Evolutionary conservation across 2,329 filamentous ascomycete species (phyloP).

Genomic region (Stachybotrys echinatus): DNA sequence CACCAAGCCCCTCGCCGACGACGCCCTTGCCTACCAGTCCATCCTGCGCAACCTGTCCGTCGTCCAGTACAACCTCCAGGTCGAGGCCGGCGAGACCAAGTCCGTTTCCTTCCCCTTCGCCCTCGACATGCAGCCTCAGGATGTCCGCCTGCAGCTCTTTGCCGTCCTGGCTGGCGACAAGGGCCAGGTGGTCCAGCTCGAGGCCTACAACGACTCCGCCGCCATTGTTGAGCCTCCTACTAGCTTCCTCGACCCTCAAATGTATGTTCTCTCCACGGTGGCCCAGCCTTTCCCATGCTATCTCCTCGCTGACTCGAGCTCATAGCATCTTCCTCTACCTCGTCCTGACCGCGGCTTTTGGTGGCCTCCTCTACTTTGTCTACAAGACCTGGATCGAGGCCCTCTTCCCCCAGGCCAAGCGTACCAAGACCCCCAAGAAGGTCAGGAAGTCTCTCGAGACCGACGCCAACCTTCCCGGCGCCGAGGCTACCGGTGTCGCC

Average conservation of each 20-base stretch:
- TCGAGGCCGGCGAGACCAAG: constrained; percentile 72
- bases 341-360: constrained; percentile 75
- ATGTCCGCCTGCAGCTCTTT: constrained; percentile 71
- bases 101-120: constrained; percentile 78
- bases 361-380: constrained; percentile 84
- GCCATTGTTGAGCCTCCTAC: constrained; percentile 85
- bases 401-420: constrained; percentile 88
- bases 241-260: constrained; percentile 90
- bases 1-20: constrained; percentile 45
- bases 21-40: constrained; percentile 37
- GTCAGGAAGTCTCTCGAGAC: constrained; percentile 63
- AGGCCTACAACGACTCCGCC: constrained; percentile 77
- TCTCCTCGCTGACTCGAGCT: constrained; percentile 19
- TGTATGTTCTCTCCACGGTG: constrained; percentile 53
- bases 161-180: constrained; percentile 66
- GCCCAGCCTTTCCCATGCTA: neutral
- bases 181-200: constrained; percentile 68
- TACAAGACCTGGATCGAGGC: constrained; percentile 98
- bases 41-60: constrained; percentile 83
- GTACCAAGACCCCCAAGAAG: constrained; percentile 55
- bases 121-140: constrained; percentile 89
- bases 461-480: constrained; percentile 58
- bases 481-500: constrained; percentile 64
- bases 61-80: constrained; percentile 65
- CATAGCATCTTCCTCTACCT: constrained; percentile 93